Evolutionary conservation across 2,329 filamentous ascomycete species (phyloP), one percentile per base, ranked within the genome.

Genomic region (Rhytidhysteron rufulum): DNA sequence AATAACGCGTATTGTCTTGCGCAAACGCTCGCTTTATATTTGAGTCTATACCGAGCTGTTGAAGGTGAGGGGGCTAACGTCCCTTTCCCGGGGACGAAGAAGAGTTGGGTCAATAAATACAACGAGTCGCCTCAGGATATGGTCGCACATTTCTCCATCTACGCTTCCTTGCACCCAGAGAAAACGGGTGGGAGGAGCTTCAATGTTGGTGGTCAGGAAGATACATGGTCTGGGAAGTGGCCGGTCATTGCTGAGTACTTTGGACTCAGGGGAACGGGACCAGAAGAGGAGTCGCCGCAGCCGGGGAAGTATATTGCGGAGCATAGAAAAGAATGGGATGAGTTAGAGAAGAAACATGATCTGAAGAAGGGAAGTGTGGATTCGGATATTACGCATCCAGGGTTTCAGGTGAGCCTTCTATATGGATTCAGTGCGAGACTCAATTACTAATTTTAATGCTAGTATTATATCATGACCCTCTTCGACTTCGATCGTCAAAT

Each of bases 401-500:
- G 56, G 3, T 60, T 60, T 31, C 56, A 60, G 47, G 57, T 59
- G 48, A 38, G 52, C 24, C 9, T 19, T 3, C n/a, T n/a, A n/a
- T n/a, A n/a, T n/a, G n/a, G n/a, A n/a, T n/a, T n/a, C n/a, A n/a
- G 16, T 30, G 8, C 8, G 16, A 16, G 16, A 13, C 8, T 30
- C 13, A 30, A 5, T 30, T 16, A 30, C 5, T 4, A n/a, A 8
- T 8, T 16, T 29, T 31, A 17, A 33, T 10, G 4, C 19, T 36
- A 61, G 58, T 55, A 59, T 34, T 58, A 49, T 34, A 61, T 61
- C 40, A 61, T 60, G 58, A 59, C 53, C 0, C 52, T 58, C 70
- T 54, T 75, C 36, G 67, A 64, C 5, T 74, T 75, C 44, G 71
- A 76, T 44, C 61, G 72, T 18, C 68, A 74, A 37, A 52, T 75